Evolutionary conservation across 805 yeast genomes (phyloP).

Genomic region (Lachancea waltii): DNA sequence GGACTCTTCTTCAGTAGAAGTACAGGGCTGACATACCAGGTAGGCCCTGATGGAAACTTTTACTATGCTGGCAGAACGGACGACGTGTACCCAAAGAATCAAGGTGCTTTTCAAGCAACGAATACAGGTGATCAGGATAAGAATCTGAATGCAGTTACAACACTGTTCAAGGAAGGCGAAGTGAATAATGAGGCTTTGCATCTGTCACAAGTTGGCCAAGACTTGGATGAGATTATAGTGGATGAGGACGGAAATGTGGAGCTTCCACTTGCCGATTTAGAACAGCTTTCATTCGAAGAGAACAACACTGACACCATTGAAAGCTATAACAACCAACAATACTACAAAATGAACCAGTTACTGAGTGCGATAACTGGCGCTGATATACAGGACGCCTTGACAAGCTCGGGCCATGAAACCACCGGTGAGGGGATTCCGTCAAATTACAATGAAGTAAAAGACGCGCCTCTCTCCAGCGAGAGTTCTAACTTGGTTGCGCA

Average conservation of each 20-base stretch:
- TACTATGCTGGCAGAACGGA: constrained; percentile 17
- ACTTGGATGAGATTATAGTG: constrained; percentile 14
- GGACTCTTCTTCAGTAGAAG: constrained; percentile 18
- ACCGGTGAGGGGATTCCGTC: neutral
- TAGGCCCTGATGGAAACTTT: constrained; percentile 23
- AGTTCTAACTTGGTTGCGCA: constrained; percentile 6
- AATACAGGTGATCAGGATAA: too few species aligned
- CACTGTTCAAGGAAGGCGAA: neutral
- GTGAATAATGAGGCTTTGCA: neutral
- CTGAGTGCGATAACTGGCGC: neutral
- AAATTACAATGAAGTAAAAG: neutral
- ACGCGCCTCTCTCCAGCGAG: constrained; percentile 1
- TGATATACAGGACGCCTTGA: neutral
- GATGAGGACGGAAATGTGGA: constrained; percentile 21
- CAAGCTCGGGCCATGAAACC: neutral
- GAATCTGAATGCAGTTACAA: neutral
- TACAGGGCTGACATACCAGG: constrained; percentile 20
- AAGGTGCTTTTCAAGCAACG: neutral
- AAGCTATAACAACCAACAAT: constrained; percentile 17
- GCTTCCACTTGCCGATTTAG: constrained; percentile 8
- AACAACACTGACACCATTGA: constrained; percentile 16
- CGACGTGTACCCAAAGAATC: neutral
- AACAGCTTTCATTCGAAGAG: constrained; percentile 6
- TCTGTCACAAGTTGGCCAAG: constrained; percentile 13
- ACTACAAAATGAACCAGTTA: constrained; percentile 13